Conservation (phyloP, 805 yeast species). For the Pichia cabralensis region DNA sequence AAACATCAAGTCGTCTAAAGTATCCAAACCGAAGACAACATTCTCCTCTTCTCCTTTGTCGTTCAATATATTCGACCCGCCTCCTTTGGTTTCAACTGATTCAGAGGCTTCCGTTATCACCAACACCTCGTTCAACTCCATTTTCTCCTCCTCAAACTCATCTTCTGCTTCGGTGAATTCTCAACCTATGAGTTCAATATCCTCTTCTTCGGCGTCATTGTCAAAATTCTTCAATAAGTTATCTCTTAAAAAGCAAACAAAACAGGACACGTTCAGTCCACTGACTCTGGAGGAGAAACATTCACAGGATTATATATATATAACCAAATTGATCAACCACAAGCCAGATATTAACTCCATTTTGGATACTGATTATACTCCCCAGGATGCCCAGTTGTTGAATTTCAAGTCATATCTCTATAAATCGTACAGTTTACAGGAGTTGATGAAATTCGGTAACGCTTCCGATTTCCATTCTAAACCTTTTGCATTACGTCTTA, state of each 20-base stretch:
- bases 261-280: not conserved
- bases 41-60: too few species aligned
- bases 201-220: not conserved
- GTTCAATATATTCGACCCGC: too few species aligned
- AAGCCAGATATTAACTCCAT: slow-evolving; percentile 10
- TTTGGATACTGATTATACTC: slow-evolving; percentile 4
- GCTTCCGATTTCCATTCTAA: slow-evolving; percentile 21
- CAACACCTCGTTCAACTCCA: not conserved
- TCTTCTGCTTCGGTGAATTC: slow-evolving; percentile 4
- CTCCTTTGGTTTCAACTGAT: too few species aligned
- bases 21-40: slow-evolving; percentile 1
- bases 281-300: slow-evolving; percentile 1
- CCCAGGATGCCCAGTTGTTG: slow-evolving; percentile 5
- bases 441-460: slow-evolving; percentile 22
- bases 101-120: too few species aligned
- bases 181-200: not conserved
- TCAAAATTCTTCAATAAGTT: slow-evolving; percentile 5
- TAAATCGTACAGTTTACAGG: slow-evolving; percentile 22
- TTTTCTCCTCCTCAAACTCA: not conserved
- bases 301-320: slow-evolving; percentile 3
- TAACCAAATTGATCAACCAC: slow-evolving; percentile 4
- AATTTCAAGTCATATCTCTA: slow-evolving; percentile 3
- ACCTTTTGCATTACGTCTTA: slow-evolving; percentile 24
- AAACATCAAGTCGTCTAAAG: slow-evolving; percentile 15
- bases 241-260: not conserved